Conservation (phyloP, 1,284 basidiomycete species). For the Sporisorium sorghi region DNA sequence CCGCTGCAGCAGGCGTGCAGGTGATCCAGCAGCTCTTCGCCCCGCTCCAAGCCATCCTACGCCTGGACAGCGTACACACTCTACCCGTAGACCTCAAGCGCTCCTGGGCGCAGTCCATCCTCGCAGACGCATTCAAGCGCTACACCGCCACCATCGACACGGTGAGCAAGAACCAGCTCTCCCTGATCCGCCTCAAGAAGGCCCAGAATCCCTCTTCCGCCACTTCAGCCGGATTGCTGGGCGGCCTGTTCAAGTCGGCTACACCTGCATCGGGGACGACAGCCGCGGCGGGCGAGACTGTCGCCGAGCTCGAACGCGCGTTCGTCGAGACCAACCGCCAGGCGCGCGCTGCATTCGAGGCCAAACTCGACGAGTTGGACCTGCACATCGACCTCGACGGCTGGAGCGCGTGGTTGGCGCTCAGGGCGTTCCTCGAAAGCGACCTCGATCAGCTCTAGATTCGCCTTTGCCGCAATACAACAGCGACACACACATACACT, state of each 20-base stretch:
- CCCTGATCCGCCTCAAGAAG: conserved; percentile 61
- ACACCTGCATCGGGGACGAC: not conserved
- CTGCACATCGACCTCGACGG: conserved; percentile 12
- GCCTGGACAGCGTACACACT: too few species aligned
- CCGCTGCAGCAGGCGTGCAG: conserved; percentile 59
- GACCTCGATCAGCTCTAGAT: conserved; percentile 11
- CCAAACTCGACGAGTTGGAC: not conserved
- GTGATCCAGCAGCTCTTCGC: conserved; percentile 32
- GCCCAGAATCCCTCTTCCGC: conserved; percentile 9
- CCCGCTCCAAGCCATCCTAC: conserved; percentile 28
- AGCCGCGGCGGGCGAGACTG: too few species aligned
- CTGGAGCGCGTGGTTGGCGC: conserved; percentile 11
- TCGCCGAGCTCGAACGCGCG: not conserved
- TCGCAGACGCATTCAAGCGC: conserved; percentile 29
- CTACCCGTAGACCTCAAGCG: too few species aligned
- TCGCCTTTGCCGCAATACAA: not conserved
- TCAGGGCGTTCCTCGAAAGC: conserved; percentile 20
- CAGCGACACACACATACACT: not conserved
- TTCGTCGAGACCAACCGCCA: conserved; percentile 14
- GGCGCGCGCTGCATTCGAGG: not conserved
- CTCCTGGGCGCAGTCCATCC: conserved; percentile 30
- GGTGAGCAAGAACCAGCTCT: conserved; percentile 63
- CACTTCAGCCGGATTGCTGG: conserved; percentile 2
- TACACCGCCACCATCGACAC: conserved; percentile 57
- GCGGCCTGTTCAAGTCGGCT: conserved; percentile 15